phyloP scores from a whole-genome alignment of 2,329 filamentous ascomycete genomes.

The Lizonia empirigonia region DNA sequence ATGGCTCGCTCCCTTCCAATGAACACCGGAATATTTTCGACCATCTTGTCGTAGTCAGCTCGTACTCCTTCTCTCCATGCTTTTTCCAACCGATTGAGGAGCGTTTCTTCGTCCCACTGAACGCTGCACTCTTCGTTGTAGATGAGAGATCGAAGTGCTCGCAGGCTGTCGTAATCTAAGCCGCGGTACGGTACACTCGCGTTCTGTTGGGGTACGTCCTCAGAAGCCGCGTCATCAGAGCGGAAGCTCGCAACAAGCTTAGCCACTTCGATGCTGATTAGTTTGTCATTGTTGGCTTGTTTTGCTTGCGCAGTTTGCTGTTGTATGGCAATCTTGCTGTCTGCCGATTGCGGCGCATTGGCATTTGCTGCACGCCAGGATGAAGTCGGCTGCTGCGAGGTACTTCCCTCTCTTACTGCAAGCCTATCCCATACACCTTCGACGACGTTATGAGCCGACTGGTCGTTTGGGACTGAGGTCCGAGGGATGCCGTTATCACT shows the following conservation, averaged over 20 bases:
- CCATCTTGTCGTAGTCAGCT: constrained; percentile 32
- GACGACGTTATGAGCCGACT: constrained; percentile 23
- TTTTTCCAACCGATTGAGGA: constrained; percentile 39
- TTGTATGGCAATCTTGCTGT: constrained; percentile 25
- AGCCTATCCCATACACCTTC: constrained; percentile 36
- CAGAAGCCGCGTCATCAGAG: constrained; percentile 25
- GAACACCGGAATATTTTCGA: constrained; percentile 38
- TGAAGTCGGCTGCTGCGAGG: constrained; percentile 24
- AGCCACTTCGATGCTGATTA: constrained; percentile 37
- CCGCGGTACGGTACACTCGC: constrained; percentile 33
- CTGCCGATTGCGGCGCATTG: constrained; percentile 9
- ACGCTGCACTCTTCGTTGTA: constrained; percentile 34
- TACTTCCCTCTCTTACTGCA: constrained; percentile 19
- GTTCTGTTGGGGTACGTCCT: constrained; percentile 28
- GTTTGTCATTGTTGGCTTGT: constrained; percentile 32
- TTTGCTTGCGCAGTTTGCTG: constrained; percentile 29
- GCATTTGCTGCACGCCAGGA: constrained; percentile 17
- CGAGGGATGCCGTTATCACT: constrained; percentile 4
- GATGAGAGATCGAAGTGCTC: constrained; percentile 40
- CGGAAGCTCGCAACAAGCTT: constrained; percentile 38
- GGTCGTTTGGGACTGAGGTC: constrained; percentile 18
- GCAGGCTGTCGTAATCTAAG: constrained; percentile 38
- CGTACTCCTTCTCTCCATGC: constrained; percentile 41
- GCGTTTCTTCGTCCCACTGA: constrained; percentile 35
- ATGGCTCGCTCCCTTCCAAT: constrained; percentile 43